phyloP scores from a whole-genome alignment of 2,329 filamentous ascomycete genomes.

The Trichoderma sp. region DNA sequence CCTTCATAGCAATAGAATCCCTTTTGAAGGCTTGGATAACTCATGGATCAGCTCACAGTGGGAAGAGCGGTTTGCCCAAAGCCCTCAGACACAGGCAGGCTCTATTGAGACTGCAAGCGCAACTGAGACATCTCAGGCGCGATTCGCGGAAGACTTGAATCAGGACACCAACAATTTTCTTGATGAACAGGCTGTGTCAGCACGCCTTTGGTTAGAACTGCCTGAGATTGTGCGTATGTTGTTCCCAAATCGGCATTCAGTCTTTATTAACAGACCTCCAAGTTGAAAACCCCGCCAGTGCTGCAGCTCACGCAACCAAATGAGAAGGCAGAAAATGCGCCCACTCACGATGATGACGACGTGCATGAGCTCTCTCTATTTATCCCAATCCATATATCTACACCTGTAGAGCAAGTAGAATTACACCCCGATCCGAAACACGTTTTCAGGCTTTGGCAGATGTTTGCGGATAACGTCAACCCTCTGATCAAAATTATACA shows the following conservation, averaged over 20 bases:
- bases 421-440: constrained; percentile 68
- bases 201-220: constrained; percentile 1
- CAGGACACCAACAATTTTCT: not conserved
- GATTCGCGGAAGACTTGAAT: not conserved
- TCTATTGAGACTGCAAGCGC: not conserved
- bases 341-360: not conserved
- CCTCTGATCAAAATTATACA: constrained; percentile 75
- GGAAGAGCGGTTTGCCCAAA: constrained; percentile 7
- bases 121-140: not conserved
- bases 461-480: constrained; percentile 74
- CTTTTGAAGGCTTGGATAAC: constrained; percentile 4
- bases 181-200: not conserved
- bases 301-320: not conserved
- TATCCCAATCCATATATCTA: not conserved
- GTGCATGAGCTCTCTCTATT: not conserved
- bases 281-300: constrained; percentile 15
- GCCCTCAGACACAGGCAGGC: not conserved
- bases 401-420: not conserved
- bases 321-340: not conserved
- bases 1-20: constrained; percentile 16
- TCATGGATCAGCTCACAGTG: constrained; percentile 15
- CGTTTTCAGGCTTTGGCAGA: constrained; percentile 73
- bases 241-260: not conserved
- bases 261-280: not conserved
- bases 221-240: constrained; percentile 7